Evolutionary conservation across 106 monocot genomes (phyloP).

Genomic region (Platanthera zijinensis): DNA sequence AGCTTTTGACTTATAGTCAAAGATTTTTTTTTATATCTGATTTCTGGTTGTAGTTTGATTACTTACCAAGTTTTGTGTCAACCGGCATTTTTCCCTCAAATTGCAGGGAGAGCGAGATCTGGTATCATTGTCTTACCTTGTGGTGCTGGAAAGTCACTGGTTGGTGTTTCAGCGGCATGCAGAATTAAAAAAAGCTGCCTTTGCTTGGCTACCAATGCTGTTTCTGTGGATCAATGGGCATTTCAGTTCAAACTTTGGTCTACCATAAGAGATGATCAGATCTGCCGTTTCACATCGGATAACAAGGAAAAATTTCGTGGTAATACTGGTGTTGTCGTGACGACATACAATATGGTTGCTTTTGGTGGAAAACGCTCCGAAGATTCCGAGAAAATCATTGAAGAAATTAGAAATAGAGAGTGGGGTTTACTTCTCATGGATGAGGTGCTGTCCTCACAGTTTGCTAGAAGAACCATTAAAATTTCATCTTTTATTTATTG

Average conservation of each 20-base stretch:
- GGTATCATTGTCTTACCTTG: conserved; percentile 99
- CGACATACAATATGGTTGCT: conserved; percentile 99
- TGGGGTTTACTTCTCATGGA: conserved; percentile 99
- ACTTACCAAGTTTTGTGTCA: not conserved
- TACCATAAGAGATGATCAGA: conserved; percentile 90
- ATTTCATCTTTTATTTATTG: not conserved
- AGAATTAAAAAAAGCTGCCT: conserved; percentile 88
- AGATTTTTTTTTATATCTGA: not conserved
- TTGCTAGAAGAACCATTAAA: not conserved
- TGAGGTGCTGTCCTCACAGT: conserved; percentile 40
- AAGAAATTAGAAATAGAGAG: conserved; percentile 98
- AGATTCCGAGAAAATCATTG: conserved; percentile 98
- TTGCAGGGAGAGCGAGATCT: conserved; percentile 85
- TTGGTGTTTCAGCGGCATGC: conserved; percentile 96
- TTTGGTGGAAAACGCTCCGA: conserved; percentile 96
- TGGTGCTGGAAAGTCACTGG: conserved; percentile 97
- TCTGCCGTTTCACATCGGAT: conserved; percentile 95
- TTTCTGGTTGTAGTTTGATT: not conserved
- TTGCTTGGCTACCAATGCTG: conserved; percentile 97
- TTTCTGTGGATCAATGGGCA: conserved; percentile 99
- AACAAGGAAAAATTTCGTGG: conserved; percentile 94
- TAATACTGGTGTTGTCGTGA: conserved; percentile 96
- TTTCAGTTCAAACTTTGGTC: conserved; percentile 99
- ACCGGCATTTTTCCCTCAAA: not conserved
- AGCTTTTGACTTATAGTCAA: not conserved